Evolutionary conservation across 2,329 filamentous ascomycete species (phyloP), one percentile per base, ranked within the genome.

Genomic region (Neoascochyta sp.): DNA sequence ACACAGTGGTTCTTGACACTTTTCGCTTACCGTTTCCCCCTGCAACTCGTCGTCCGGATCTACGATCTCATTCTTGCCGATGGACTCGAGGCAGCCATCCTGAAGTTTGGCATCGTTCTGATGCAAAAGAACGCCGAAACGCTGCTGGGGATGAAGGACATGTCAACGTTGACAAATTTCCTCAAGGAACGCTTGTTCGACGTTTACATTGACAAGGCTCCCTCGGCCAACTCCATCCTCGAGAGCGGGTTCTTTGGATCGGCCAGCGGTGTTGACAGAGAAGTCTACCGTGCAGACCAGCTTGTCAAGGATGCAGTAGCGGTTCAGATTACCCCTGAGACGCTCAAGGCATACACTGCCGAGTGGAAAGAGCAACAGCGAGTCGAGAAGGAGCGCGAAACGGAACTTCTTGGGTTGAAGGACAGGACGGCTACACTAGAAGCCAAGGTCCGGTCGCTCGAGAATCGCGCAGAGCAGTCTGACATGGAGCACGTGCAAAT

Each of bases 1-100:
- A 98, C 92, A 0, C 92, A 98, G 63, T 98, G 92, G 92, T 98
- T 98, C 65, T 75, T 98, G 27, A 98, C 92, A 0, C 74, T 98
- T n/a, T 98, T 98, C 57, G 88, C 90, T 17, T 98, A 98, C 63
- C 85, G 93, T 22, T 98, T 98, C 63, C 92, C 92, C 7, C 74
- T 98, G 6, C 92, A 98, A 58, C 78, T 98, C 7, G 92, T 98
- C 5, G 80, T 98, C 35, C 85, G 92, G 17, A 93, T 98, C 28
- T 98, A 96, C 64, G 92, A 98, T 58, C 69, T 98, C 32, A 92
- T 98, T 29, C 73, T 98, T 11, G 92, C 86, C 25, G 90, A 96
- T 63, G 92, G 93, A 3, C 72, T 98, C 10, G 86, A 88, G 30
- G 73, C 71, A 27, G 92, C 92, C 1, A 92, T 98, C 46, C 70